A percentile compares a stretch with the other conserved stretches of the same genome.
Conservation (phyloP, 768 basidiomycete species). For the Glaciozyma antarctica region DNA sequence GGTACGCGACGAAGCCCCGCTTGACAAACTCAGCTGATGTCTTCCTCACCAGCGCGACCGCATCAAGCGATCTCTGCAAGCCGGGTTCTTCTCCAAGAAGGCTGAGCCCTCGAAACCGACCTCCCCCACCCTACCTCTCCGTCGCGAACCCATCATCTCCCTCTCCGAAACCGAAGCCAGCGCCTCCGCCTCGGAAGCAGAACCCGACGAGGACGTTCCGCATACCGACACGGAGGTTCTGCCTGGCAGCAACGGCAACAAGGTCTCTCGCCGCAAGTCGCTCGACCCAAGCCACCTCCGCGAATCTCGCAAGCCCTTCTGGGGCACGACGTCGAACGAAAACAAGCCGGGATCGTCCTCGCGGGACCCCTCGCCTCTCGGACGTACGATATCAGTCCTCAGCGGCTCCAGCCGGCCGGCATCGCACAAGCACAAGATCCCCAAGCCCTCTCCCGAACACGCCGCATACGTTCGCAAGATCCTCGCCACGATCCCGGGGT, state of each 20-base stretch:
- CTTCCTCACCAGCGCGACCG: constrained; percentile 21
- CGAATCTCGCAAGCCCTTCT: neutral
- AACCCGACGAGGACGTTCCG: constrained; percentile 19
- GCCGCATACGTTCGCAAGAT: constrained; percentile 32
- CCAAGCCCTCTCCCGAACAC: constrained; percentile 30
- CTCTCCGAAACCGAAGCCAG: constrained; percentile 15
- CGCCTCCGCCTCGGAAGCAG: constrained; percentile 16
- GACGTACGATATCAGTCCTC: constrained; percentile 11
- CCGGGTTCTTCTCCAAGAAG: constrained; percentile 25
- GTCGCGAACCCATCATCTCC: neutral
- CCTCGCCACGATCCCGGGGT: constrained; percentile 31
- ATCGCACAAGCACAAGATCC: constrained; percentile 15
- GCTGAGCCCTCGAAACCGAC: neutral
- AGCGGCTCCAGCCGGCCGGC: constrained; percentile 1
- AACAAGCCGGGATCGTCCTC: neutral
- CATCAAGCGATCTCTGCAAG: constrained; percentile 23
- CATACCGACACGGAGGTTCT: neutral
- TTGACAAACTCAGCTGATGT: neutral
- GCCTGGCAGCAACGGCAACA: neutral
- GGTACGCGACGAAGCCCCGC: constrained; percentile 24
- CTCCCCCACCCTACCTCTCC: neutral
- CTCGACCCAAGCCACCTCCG: constrained; percentile 27
- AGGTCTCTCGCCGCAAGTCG: constrained; percentile 18
- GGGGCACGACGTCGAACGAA: neutral
- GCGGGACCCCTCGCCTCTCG: constrained; percentile 28